Percentiles rank a stretch among this genome's conserved stretches.
These are phyloP conservation scores for Russula griseocarnosa DNA, from an alignment of 768 basidiomycete species.

Conservation along the genomic window DNA sequence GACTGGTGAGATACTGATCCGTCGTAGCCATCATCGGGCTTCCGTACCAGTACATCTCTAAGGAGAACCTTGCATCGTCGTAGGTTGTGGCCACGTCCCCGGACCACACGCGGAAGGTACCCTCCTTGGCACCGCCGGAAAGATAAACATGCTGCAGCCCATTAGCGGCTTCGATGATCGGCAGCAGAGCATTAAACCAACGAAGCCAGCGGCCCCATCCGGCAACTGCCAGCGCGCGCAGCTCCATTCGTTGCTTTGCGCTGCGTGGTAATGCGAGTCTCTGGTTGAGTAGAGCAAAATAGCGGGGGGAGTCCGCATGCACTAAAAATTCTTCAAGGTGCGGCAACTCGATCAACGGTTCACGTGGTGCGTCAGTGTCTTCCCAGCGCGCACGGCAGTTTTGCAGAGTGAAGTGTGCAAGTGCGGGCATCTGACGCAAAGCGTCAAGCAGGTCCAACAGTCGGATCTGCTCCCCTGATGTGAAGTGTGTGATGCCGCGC, in stretches of 20 bases:
- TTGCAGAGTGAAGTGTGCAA: constrained; percentile 16
- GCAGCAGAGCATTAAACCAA: constrained; percentile 7
- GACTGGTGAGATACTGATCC: neutral
- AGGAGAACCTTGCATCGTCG: constrained; percentile 11
- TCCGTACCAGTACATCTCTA: constrained; percentile 14
- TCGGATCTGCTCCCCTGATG: constrained; percentile 18
- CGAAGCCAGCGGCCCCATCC: constrained; percentile 15
- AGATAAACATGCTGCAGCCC: constrained; percentile 17
- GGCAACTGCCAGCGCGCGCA: constrained; percentile 2
- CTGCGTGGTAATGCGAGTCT: constrained; percentile 11
- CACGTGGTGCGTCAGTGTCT: neutral
- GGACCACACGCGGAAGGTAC: constrained; percentile 19
- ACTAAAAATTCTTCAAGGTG: constrained; percentile 11
- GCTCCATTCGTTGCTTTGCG: neutral
- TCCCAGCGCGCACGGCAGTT: constrained; percentile 15
- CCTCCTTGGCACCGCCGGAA: constrained; percentile 12
- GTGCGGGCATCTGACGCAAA: constrained; percentile 16
- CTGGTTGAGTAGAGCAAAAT: constrained; percentile 6
- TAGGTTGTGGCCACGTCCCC: neutral
- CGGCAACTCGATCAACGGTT: constrained; percentile 7
- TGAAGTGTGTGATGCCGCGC: constrained; percentile 21
- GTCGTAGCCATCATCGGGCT: neutral
- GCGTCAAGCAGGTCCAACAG: constrained; percentile 7
- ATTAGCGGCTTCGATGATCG: constrained; percentile 2
- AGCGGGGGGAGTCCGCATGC: constrained; percentile 13